phyloP scores from a whole-genome alignment of 176 grass and related monocot species.

The Secale cereale region DNA sequence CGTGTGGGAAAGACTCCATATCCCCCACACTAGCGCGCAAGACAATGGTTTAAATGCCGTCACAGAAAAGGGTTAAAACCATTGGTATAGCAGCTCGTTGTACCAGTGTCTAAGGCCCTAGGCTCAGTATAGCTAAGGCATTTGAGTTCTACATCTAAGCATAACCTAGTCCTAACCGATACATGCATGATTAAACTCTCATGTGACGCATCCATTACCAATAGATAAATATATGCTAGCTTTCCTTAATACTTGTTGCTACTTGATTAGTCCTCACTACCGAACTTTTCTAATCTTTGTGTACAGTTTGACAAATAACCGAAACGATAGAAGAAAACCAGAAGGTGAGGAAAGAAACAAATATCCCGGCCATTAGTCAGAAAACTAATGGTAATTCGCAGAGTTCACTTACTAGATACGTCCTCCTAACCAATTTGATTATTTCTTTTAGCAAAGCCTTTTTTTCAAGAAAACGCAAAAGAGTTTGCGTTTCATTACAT shows the following conservation, averaged over 20 bases:
- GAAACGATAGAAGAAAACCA: neutral
- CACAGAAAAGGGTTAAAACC: no score
- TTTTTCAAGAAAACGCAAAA: no score
- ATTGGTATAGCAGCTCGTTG: no score
- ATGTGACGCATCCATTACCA: neutral
- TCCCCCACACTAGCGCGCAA: no score
- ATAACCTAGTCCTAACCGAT: neutral
- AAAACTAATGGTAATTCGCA: neutral
- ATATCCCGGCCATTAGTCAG: neutral
- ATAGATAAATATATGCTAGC: neutral
- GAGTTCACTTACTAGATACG: neutral
- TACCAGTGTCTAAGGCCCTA: no score
- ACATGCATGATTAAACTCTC: slow-evolving; percentile 17
- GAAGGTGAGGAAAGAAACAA: neutral
- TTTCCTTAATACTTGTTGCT: neutral
- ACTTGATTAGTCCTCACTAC: neutral
- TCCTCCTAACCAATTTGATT: neutral
- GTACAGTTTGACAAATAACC: neutral
- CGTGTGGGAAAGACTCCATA: no score
- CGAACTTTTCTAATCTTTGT: neutral
- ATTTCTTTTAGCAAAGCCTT: no score
- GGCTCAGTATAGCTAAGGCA: no score
- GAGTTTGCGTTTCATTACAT: no score
- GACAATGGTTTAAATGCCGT: no score
- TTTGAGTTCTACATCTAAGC: neutral